Base-by-base conservation (phyloP, 139 green algal genomes). In the Chlorella sp. region DNA sequence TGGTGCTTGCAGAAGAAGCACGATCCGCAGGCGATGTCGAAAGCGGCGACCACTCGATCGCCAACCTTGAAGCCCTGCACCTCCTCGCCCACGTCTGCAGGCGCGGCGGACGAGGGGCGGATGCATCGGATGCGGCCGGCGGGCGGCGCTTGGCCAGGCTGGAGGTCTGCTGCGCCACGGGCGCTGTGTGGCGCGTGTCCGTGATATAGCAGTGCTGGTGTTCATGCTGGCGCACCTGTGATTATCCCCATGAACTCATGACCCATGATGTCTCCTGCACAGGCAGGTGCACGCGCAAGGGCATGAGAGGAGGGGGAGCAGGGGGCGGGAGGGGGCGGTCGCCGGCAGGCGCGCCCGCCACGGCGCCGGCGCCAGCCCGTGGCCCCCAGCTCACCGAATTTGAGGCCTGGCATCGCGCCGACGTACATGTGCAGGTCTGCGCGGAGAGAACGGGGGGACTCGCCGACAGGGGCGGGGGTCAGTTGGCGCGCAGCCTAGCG, bases 201-300 rank as follows among this genome's bases (percentile, higher is more conserved):
- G n/a, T n/a, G n/a, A n/a, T n/a, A n/a, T n/a, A n/a, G n/a, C n/a
- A n/a, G n/a, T n/a, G n/a, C n/a, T n/a, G n/a, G n/a, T n/a, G n/a
- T n/a, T n/a, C n/a, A n/a, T n/a, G n/a, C n/a, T n/a, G n/a, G 77
- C 45, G 89, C 77, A 17, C n/a, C n/a, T n/a, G n/a, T n/a, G n/a
- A n/a, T n/a, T 27, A 88, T 74, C 56, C 87, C 89, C 89, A 94
- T 93, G 77, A 90, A 92, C 81, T 97, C 77, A 29, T 94, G 90
- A 0, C 89, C 89, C 71, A 94, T 0, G 21, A 91, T 79, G 62
- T 92, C 86, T 14, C 85, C 85, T 17, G 14, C 46, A 55, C 46
- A 27, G 14, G 17, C 46, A 74, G 40, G 33, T 74, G n/a, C n/a
- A n/a, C n/a, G n/a, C n/a, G n/a, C n/a, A n/a, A n/a, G n/a, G n/a